Base-by-base conservation (phyloP, 164 flowering plant genomes). In the Nymphaea thermarum region DNA sequence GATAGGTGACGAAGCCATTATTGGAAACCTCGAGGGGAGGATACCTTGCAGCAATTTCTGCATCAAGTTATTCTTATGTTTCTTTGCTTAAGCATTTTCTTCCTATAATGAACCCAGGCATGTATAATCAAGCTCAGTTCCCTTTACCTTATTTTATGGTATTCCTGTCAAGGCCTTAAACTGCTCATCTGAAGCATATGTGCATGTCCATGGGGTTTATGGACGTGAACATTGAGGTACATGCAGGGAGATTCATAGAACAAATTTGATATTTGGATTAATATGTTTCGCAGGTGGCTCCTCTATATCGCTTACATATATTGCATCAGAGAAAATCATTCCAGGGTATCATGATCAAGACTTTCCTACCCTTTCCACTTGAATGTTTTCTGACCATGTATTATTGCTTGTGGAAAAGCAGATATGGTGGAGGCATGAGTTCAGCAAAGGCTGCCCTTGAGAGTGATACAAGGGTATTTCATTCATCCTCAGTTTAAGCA, bases 391-490 rank as follows among this genome's bases (percentile, higher is more conserved):
- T 45, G 5, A 45, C 53, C 5, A 45, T 45, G 36, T 25, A 25
- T 25, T 25, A 25, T 25, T 10, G 5, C 53, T 45, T 45, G 5
- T 43, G 42, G 43, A 42, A 8, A 6, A 45, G 43, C 83, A 94
- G 99, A 67, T 94, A 94, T 73, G 98, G 98, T 70, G 99, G 99
- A 18, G 99, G 99, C 43, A 94, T 94, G 98, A 94, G 98, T 75
- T 91, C 99, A 60, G 99, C 99, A 12, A 94, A 94, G 77, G 91
- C 98, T 51, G 98, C 97, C n/a, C 77, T 94, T 25, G 97, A 91
- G 80, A 91, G 98, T 78, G 98, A 94, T 70, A 94, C 97, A 18
- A 73, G 78, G 67, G 98, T 89, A 47, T 76, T 42, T n/a, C 14
- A 3, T 43, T 45, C 53, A 45, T 45, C 53, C 0, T 66, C 10